These are phyloP conservation scores for Clonostachys rosea DNA, from an alignment of 2,329 filamentous ascomycete species.

Conservation along the genomic window DNA sequence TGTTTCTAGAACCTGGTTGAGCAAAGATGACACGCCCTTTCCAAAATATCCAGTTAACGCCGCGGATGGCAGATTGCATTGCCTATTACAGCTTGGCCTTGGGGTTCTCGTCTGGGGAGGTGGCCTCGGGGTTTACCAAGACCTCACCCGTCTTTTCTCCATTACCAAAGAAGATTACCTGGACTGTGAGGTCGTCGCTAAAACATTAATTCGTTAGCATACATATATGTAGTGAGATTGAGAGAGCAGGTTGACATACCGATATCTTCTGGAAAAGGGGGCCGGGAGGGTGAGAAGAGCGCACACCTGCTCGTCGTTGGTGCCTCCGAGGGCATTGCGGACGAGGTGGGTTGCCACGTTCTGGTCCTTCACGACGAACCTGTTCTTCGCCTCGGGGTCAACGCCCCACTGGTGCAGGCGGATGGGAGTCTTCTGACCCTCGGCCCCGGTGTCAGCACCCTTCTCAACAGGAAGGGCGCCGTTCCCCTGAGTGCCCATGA, in stretches of 20 bases:
- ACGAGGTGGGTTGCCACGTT: slow-evolving; percentile 96
- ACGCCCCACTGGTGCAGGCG: slow-evolving; percentile 90
- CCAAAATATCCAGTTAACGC: no score
- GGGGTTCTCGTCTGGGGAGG: slow-evolving; percentile 41
- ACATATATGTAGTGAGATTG: slow-evolving; percentile 4
- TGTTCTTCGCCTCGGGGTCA: slow-evolving; percentile 63
- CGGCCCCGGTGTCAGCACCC: slow-evolving; percentile 35
- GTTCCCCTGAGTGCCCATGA: slow-evolving; percentile 30
- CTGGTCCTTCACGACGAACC: slow-evolving; percentile 93
- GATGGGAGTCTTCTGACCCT: slow-evolving; percentile 82
- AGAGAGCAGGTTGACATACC: slow-evolving; percentile 44
- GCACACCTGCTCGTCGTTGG: slow-evolving; percentile 89
- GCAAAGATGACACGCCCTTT: no score
- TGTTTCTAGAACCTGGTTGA: no score
- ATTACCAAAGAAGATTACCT: slow-evolving; percentile 97
- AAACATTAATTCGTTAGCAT: slow-evolving; percentile 7
- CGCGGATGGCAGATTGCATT: slow-evolving; percentile 13
- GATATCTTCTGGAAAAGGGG: slow-evolving; percentile 86
- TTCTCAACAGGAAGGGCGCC: slow-evolving; percentile 72
- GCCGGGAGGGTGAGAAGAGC: slow-evolving; percentile 87
- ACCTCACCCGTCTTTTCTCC: slow-evolving; percentile 73
- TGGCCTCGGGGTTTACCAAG: slow-evolving; percentile 82
- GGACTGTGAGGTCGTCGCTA: slow-evolving; percentile 91
- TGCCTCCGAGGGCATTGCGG: slow-evolving; percentile 89
- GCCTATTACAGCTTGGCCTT: slow-evolving; percentile 29